Evolutionary conservation across 2,329 filamentous ascomycete species (phyloP), one percentile per base, ranked within the genome.

Genomic region (Clarireedia homoeocarpa): DNA sequence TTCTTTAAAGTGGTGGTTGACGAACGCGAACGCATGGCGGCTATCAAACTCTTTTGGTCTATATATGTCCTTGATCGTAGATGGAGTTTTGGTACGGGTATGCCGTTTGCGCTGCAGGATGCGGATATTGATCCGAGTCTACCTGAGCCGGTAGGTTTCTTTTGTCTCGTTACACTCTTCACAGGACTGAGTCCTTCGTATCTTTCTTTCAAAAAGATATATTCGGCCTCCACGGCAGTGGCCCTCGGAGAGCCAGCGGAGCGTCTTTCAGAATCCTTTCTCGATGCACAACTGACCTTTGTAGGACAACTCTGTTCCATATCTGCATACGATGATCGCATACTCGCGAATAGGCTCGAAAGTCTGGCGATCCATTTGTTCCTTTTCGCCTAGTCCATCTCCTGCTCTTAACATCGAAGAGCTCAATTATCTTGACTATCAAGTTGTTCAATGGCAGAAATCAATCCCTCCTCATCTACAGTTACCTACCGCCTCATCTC

Each of bases 61-160:
- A 84, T 91, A 17, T 95, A 94, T 66, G 85, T 91, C 4, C 75
- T 96, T 40, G 91, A 96, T 68, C 79, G 90, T 40, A 79, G 91
- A 51, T 96, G 90, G 90, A 90, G 87, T 61, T 89, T 96, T 63
- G 88, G 86, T n/a, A 91, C 89, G 0, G 91, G 91, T 0, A 79
- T 96, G 70, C 91, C 91, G 0, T 95, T 90, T 72, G 85, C 88
- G 2, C 76, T 95, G 38, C 86, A 92, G 62, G 91, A 96, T 66
- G 81, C 88, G 15, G 90, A 95, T 67, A 89, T 96, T 58, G 91
- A 96, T 65, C 82, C 85, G 0, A 80, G 81, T 51, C 73, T 96
- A 23, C 89, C 89, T 2, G 84, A 88, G 65, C 91, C 91, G 27
- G 90, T 95, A 74, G 73, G 80, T 71, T 39, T 15, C 12, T 36